Evolutionary conservation across 768 basidiomycete species (phyloP), one percentile per base, ranked within the genome.

Genomic region (Suillus sp.): DNA sequence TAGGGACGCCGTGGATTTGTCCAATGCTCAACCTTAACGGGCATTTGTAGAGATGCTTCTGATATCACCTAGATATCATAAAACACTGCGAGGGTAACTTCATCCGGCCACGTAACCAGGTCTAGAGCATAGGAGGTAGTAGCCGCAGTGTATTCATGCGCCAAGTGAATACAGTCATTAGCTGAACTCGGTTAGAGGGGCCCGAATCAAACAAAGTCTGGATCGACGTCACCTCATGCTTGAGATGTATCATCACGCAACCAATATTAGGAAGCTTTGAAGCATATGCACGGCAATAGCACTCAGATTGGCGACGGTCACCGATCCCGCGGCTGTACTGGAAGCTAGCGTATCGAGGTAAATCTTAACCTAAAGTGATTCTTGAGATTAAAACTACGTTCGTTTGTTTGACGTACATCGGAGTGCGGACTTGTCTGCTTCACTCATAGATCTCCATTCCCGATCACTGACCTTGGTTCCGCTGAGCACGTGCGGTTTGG

Each of bases 11-110:
- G 32, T 34, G 75, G 69, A 6, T 79, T 76, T 20, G 89, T 78
- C 68, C 75, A 89, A 78, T 80, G 89, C 67, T 88, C 88, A 16
- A 87, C 85, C 86, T 89, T 63, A 14, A 14, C 27, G 16, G 22
- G 4, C 34, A 27, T 40, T 40, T 59, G 22, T 61, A 30, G 59
- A 30, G 45, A 22, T 22, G 43, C 61, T 25, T 22, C 34, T 61
- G 68, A 22, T 65, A 85, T 86, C 84, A 88, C 78, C 85, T 84
- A 90, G 62, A 89, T 84, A 69, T 88, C 87, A 68, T 80, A 89
- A 14, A 86, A 81, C 16, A 85, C 88, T 79, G 69, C 78, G 86
- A 5, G 79, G 67, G 71, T 90, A 89, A 61, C 70, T 77, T 9
- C 71, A 78, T 20, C 85, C 27, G 48, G 27, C 27, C 84, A 78